Evolutionary conservation across 2,329 filamentous ascomycete species (phyloP), one percentile per base, ranked within the genome.

Genomic region (Aschersonia sp.): DNA sequence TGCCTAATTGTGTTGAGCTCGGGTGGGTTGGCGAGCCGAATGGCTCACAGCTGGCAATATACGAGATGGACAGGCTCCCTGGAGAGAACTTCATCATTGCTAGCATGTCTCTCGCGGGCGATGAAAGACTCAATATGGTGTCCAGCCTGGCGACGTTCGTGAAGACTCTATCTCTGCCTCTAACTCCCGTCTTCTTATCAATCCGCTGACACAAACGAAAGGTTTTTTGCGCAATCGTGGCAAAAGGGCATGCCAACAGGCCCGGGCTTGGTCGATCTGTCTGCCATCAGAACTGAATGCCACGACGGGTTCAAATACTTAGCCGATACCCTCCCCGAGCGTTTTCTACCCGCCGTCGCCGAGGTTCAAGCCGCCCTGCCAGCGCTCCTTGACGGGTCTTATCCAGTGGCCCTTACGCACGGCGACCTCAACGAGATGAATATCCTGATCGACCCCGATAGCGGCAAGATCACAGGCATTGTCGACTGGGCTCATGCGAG

Each of bases 401-500:
- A 50, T 55, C 29, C 50, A 30, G 40, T 45, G 28, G 51, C 59
- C 10, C 52, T 56, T 40, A 46, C 40, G 5, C 30, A 47, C 45
- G 52, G 51, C 31, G 58, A 63, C 47, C 52, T 63, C 5, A 53
- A 47, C 44, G 57, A 58, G 51, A 54, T 56, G 44, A 62, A 64
- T 45, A 52, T 62, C 31, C 56, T 61, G 9, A 46, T 58, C 5
- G 52, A 61, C 44, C 46, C 52, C 3, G 9, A 31, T 10, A 61
- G 55, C 3, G 58, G 59, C 28, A 35, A 54, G 20, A 54, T 63
- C 30, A 61, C 58, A 1, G 59, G 60, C 6, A 46, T 63, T 31
- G 47, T 62, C 29, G 59, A 63, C 51, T 64, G 60, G 59, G 51
- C 56, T 10, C 56, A 58, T 9, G 59, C 54, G 1, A 49, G 50